Percentiles rank a stretch among this genome's conserved stretches.
phyloP scores from a whole-genome alignment of 1,284 basidiomycete species.

The Apiotrichum sp. region DNA sequence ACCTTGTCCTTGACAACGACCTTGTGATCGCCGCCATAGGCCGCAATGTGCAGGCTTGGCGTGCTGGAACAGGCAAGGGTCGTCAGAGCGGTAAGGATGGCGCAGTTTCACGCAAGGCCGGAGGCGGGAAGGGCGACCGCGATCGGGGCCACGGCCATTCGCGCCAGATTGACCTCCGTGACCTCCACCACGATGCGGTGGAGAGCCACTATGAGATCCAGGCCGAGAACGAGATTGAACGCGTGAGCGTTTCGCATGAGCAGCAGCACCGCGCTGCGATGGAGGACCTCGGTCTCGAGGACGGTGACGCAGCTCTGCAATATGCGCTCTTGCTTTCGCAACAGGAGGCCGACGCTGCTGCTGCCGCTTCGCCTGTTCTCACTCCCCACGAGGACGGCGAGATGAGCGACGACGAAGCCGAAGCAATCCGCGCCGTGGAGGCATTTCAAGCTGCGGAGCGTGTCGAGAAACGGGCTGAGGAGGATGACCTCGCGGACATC shows the following conservation, averaged over 20 bases:
- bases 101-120: constrained; percentile 17
- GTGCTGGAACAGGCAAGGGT: constrained; percentile 38
- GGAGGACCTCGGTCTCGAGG: constrained; percentile 33
- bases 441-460: constrained; percentile 3
- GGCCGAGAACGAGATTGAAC: constrained; percentile 18
- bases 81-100: constrained; percentile 27
- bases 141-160: constrained; percentile 18
- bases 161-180: constrained; percentile 26
- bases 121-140: constrained; percentile 21
- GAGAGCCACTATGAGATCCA: constrained; percentile 29
- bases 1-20: constrained; percentile 43
- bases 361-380: not conserved
- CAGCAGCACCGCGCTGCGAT: constrained; percentile 23
- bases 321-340: constrained; percentile 39
- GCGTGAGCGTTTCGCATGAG: constrained; percentile 15
- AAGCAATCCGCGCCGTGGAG: constrained; percentile 10
- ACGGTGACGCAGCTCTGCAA: constrained; percentile 36
- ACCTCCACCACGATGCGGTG: constrained; percentile 28
- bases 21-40: constrained; percentile 41
- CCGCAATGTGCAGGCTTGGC: constrained; percentile 39
- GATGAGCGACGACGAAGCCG: constrained; percentile 13
- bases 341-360: constrained; percentile 17
- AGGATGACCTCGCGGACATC: constrained; percentile 26
- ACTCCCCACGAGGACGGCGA: not conserved
- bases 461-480: constrained; percentile 6